Conservation (phyloP, 139 green algal genomes). For the Tetraselmis chui region DNA sequence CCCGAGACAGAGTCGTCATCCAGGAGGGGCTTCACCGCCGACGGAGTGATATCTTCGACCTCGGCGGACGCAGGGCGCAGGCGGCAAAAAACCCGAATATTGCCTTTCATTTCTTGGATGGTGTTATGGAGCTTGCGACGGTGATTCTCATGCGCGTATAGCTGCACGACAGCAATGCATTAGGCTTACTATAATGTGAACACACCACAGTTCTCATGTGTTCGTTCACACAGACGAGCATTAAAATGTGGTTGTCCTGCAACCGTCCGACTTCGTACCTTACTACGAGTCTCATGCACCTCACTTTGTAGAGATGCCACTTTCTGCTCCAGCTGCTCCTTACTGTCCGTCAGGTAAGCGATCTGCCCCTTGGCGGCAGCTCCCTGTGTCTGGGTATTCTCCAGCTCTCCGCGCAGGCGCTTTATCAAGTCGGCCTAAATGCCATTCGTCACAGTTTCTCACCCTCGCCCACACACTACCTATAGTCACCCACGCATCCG, state of each 20-base stretch:
- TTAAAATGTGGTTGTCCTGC: no score
- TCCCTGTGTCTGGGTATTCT: not conserved
- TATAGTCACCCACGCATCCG: not conserved
- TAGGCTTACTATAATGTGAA: not conserved
- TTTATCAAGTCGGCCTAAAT: not conserved
- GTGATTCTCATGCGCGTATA: conserved; percentile 53
- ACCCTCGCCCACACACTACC: no score
- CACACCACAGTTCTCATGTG: no score
- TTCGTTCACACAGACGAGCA: no score
- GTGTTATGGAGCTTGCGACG: conserved; percentile 84
- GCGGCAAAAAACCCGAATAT: conserved; percentile 91
- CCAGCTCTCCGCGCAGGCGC: not conserved
- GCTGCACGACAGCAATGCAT: conserved; percentile 3
- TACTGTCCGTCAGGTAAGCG: conserved; percentile 3
- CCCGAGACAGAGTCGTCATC: conserved; percentile 26
- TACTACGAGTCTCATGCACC: not conserved
- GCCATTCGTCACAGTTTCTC: no score
- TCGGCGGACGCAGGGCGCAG: conserved; percentile 52
- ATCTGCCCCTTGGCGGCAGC: not conserved
- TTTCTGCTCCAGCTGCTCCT: conserved; percentile 7
- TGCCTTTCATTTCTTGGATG: conserved; percentile 89
- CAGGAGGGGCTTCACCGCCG: not conserved
- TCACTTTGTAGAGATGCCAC: conserved; percentile 19
- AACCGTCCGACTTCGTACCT: no score
- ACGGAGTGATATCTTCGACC: not conserved